These are phyloP conservation scores for Panaeolus papilionaceus DNA, from an alignment of 768 basidiomycete genomes.

Conservation along the genomic window DNA sequence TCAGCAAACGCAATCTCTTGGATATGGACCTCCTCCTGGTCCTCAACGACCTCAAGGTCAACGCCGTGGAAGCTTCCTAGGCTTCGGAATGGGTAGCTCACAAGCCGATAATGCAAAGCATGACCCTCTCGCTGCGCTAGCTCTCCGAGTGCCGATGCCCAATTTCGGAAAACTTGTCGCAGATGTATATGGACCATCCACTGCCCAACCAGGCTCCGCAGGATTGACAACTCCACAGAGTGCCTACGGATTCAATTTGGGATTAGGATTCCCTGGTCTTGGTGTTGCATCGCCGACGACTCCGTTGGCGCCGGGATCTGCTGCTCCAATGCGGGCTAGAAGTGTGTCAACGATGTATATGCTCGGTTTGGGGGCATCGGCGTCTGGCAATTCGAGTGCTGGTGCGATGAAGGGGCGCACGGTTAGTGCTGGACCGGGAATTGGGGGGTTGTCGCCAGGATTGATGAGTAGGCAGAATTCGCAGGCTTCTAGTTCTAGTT, in stretches of 20 bases:
- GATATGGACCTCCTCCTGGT: neutral
- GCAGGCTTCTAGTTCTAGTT: constrained; percentile 3
- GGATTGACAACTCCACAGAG: constrained; percentile 7
- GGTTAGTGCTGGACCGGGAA: constrained; percentile 2
- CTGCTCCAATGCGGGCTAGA: constrained; percentile 43
- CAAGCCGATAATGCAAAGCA: constrained; percentile 21
- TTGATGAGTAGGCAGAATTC: constrained; percentile 19
- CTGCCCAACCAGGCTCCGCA: constrained; percentile 17
- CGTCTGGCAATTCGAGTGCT: constrained; percentile 19
- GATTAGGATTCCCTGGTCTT: constrained; percentile 13
- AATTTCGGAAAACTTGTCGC: constrained; percentile 31
- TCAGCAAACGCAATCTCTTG: constrained; percentile 19
- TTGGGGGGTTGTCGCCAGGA: neutral
- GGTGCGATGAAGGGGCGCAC: constrained; percentile 9
- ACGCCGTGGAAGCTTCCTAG: constrained; percentile 26
- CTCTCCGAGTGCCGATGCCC: constrained; percentile 67
- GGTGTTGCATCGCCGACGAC: constrained; percentile 24
- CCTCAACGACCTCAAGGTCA: constrained; percentile 4
- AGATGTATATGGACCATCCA: constrained; percentile 8
- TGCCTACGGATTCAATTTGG: constrained; percentile 5
- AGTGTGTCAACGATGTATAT: constrained; percentile 69
- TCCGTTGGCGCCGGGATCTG: constrained; percentile 20
- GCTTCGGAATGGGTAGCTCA: constrained; percentile 20
- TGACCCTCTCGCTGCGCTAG: constrained; percentile 53
- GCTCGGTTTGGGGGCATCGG: constrained; percentile 57